Evolutionary conservation across 768 basidiomycete genomes (phyloP).

Genomic region (Russula vinacea): DNA sequence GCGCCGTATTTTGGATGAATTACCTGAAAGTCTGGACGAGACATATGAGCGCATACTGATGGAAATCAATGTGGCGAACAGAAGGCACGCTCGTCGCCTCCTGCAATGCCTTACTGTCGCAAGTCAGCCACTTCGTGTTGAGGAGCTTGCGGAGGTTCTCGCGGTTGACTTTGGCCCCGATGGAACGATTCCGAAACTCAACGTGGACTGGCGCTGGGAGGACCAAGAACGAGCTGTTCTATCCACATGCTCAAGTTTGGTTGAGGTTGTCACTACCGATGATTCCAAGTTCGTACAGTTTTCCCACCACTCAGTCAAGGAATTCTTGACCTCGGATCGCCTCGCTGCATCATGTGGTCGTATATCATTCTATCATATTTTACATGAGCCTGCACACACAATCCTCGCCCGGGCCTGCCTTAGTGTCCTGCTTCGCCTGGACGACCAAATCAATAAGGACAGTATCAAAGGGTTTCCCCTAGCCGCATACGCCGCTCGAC

Average conservation of each 20-base stretch:
- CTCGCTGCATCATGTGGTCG: background rate
- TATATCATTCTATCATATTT: slow-evolving; percentile 3
- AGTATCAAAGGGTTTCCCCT: background rate
- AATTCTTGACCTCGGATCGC: slow-evolving; percentile 7
- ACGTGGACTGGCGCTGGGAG: background rate
- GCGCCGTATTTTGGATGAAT: background rate
- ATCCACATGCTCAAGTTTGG: slow-evolving; percentile 2
- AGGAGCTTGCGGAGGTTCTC: slow-evolving; percentile 11
- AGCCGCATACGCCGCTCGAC: background rate
- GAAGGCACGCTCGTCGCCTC: slow-evolving; percentile 1
- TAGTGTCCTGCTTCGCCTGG: background rate
- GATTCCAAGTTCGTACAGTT: background rate
- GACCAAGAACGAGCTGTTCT: slow-evolving; percentile 9
- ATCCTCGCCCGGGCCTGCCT: slow-evolving; percentile 7
- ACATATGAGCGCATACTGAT: slow-evolving; percentile 13
- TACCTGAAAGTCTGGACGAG: slow-evolving; percentile 1
- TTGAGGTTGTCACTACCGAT: background rate
- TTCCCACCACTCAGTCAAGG: slow-evolving; percentile 10
- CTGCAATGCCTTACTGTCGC: slow-evolving; percentile 12
- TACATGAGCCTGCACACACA: background rate
- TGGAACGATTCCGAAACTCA: background rate
- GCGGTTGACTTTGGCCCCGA: background rate
- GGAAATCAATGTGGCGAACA: background rate
- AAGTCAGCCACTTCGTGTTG: slow-evolving; percentile 6
- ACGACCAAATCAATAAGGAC: background rate